Percentiles rank a stretch among this genome's conserved stretches.
Evolutionary conservation across 1,139 yeast species (phyloP).

Genomic region (Kluyveromyces marxianus): DNA sequence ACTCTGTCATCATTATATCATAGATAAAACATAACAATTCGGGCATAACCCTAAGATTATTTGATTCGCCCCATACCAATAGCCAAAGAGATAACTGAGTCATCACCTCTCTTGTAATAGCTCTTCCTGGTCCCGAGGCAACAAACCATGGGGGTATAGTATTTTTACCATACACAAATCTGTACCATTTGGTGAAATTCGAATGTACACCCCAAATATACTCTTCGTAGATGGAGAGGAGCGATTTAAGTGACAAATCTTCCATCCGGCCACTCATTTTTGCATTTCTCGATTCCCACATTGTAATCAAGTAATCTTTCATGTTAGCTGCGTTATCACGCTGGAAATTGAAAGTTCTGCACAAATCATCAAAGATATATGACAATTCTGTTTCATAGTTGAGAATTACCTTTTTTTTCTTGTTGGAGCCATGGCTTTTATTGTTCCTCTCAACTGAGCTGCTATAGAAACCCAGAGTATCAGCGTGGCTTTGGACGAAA

Average conservation of each 20-base stretch:
- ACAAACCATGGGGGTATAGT: conserved; percentile 34
- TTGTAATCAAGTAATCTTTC: conserved; percentile 48
- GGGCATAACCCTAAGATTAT: conserved; percentile 69
- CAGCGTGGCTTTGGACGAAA: no score
- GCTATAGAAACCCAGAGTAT: no score
- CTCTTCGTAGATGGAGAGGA: conserved; percentile 52
- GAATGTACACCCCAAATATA: conserved; percentile 57
- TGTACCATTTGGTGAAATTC: conserved; percentile 59
- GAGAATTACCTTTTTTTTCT: neutral
- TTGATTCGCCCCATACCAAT: conserved; percentile 76
- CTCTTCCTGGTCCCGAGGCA: neutral
- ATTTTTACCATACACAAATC: conserved; percentile 31
- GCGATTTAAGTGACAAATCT: conserved; percentile 37
- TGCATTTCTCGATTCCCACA: conserved; percentile 45
- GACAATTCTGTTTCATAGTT: conserved; percentile 46
- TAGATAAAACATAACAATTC: conserved; percentile 69
- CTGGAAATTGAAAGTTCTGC: conserved; percentile 51
- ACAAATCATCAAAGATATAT: conserved; percentile 42
- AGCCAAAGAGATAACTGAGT: conserved; percentile 57
- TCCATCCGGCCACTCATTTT: neutral
- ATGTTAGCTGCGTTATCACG: conserved; percentile 49
- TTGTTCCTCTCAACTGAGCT: no score
- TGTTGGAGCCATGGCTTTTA: neutral
- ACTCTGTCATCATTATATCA: conserved; percentile 45
- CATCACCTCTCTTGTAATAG: conserved; percentile 35